phyloP scores from a whole-genome alignment of 225 moss, liverwort and hornwort genomes.

The Pseudisothecium myosuroides region DNA sequence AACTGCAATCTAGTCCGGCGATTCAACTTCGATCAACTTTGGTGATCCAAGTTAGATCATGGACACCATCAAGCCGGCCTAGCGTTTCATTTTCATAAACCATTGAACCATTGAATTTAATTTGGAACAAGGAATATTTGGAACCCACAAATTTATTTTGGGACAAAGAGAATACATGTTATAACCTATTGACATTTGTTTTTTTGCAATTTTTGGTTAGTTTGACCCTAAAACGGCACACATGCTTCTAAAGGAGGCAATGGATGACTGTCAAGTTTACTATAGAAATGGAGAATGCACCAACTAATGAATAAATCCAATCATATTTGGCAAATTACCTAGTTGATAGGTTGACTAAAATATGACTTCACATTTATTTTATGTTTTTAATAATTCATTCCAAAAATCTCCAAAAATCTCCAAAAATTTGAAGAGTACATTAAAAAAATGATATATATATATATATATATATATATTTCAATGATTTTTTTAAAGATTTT shows the following conservation, averaged over 20 bases:
- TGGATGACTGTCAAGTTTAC: neutral
- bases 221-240: accelerated
- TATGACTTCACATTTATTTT: neutral
- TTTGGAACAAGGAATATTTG: no score
- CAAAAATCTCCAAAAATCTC: neutral
- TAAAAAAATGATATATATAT: no score
- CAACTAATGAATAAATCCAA: neutral
- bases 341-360: neutral
- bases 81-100: no score
- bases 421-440: no score
- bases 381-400: neutral
- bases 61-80: no score
- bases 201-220: neutral
- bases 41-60: no score
- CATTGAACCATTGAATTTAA: no score
- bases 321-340: neutral
- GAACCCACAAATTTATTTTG: no score
- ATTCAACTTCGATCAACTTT: no score
- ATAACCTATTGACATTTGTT: neutral
- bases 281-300: neutral
- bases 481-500: accelerated
- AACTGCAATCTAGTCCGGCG: no score
- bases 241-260: accelerated
- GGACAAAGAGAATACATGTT: no score
- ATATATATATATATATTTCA: no score